Conservation (phyloP, 345 rosid species). For the Brassica rapa region DNA sequence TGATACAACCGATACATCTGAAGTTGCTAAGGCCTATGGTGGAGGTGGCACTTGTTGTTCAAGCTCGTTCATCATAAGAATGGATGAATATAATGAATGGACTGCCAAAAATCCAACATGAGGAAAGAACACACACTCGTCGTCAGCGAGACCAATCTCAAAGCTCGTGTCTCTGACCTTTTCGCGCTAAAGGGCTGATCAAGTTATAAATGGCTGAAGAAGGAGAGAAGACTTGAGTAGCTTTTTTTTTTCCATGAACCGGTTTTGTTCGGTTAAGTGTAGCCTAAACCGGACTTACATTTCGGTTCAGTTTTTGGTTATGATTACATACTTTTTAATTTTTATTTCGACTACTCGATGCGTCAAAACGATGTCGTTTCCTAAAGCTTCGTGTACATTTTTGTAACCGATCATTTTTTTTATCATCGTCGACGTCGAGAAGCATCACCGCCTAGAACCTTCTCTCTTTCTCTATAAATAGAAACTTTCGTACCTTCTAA, state of each 20-base stretch:
- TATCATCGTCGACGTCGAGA: slow-evolving; percentile 22
- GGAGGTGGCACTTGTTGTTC: slow-evolving; percentile 76
- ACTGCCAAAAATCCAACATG: slow-evolving; percentile 38
- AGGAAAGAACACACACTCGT: neutral
- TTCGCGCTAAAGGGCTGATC: neutral
- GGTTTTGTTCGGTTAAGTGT: neutral
- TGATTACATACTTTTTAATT: neutral
- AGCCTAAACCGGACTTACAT: neutral
- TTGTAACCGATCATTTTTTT: neutral
- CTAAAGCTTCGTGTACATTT: neutral
- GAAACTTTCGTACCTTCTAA: slow-evolving; percentile 24
- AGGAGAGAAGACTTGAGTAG: neutral
- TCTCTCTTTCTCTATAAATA: slow-evolving; percentile 27
- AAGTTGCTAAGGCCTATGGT: slow-evolving; percentile 93
- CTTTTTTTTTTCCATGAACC: neutral
- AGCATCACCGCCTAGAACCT: slow-evolving; percentile 42
- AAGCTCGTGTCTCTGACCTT: neutral
- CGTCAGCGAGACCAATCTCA: neutral
- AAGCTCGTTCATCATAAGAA: slow-evolving; percentile 85
- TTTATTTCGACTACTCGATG: no score
- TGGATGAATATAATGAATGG: slow-evolving; percentile 89
- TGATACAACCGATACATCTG: slow-evolving; percentile 62
- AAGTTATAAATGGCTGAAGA: neutral
- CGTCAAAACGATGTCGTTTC: neutral
- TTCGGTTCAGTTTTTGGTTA: neutral